Base-by-base conservation (phyloP, 2,329 filamentous ascomycete genomes). In the Colletotrichum lindemuthianum region DNA sequence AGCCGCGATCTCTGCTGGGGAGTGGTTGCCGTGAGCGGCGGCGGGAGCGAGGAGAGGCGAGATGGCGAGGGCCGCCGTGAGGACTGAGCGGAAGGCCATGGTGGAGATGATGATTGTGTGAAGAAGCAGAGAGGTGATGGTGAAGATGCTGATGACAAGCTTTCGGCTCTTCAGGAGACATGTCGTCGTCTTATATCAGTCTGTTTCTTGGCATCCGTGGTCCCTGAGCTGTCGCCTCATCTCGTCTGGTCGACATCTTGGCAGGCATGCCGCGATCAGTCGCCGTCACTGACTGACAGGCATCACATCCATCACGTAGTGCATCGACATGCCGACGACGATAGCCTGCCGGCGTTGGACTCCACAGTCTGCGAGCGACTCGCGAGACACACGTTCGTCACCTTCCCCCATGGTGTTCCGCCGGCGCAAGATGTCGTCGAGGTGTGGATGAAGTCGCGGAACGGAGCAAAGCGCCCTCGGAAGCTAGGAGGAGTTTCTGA, bases 21-120 rank as follows among this genome's bases (percentile, higher is more conserved):
- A 63, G 69, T 76, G 71, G 50, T 73, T 75, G 8, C 74, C 74
- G 56, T 77, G 76, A 32, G 74, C 75, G 41, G 66, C 59, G 51
- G 69, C 69, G 36, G 66, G 63, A 50, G 71, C 68, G 12, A 71
- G 66, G 11, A 75, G 66, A 44, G 64, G 63, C 15, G 63, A 56
- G 11, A 65, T 6, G 37, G 63, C 63, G 51, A 65, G 41, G 15
- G 59, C 63, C 51, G 52, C 58, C 5, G 61, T 33, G 47, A 65
- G 52, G 13, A 43, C 43, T 24, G 63, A 53, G 47, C 58, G 59
- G 41, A 63, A 41, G 45, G 59, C 59, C 63, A 65, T 65, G 36
- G 24, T 37, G 24, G 24, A 24, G 24, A 24, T 55, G 49, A 32
- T 33, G 45, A 16, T 33, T 41, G 16, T 36, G 24, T 2, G n/a